A percentile compares a stretch with the other conserved stretches of the same genome.
phyloP scores from a whole-genome alignment of 768 basidiomycete genomes.

The Kondoa malvinella region DNA sequence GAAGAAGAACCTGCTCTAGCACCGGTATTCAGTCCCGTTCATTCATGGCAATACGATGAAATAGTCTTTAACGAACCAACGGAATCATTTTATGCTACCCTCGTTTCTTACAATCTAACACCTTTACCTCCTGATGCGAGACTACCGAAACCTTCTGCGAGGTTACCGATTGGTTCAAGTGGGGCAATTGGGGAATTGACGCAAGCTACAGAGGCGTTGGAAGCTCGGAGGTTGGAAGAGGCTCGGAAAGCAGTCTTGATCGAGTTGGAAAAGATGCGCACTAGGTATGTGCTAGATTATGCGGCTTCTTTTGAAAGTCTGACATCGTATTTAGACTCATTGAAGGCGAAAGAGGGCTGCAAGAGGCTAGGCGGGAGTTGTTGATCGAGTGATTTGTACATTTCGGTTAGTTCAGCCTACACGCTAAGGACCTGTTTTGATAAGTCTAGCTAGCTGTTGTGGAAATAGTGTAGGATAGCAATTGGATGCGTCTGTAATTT shows the following conservation, averaged over 20 bases:
- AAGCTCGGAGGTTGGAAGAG: slow-evolving; percentile 58
- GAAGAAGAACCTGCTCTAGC: not conserved
- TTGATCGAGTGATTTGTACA: not conserved
- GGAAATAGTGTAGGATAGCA: no score
- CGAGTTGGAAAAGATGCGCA: not conserved
- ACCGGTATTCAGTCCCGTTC: slow-evolving; percentile 38
- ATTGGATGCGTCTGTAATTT: no score
- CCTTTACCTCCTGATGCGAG: slow-evolving; percentile 11
- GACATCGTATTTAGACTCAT: not conserved
- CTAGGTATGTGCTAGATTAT: not conserved
- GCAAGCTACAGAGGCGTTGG: slow-evolving; percentile 66
- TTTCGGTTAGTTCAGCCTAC: no score
- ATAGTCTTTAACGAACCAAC: slow-evolving; percentile 90
- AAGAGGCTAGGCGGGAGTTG: not conserved
- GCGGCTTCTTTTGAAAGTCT: not conserved
- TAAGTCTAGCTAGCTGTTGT: no score
- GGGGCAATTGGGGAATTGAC: slow-evolving; percentile 61
- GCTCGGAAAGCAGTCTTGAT: slow-evolving; percentile 52
- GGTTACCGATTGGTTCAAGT: slow-evolving; percentile 37
- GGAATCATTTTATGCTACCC: slow-evolving; percentile 55
- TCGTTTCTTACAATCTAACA: slow-evolving; percentile 8
- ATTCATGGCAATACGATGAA: slow-evolving; percentile 98
- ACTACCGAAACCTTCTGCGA: slow-evolving; percentile 31
- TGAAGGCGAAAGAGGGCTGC: not conserved
- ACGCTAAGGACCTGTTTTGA: no score